Conservation (phyloP, 192 early-diverging fungal species). For the Umbelopsis ramanniana region DNA sequence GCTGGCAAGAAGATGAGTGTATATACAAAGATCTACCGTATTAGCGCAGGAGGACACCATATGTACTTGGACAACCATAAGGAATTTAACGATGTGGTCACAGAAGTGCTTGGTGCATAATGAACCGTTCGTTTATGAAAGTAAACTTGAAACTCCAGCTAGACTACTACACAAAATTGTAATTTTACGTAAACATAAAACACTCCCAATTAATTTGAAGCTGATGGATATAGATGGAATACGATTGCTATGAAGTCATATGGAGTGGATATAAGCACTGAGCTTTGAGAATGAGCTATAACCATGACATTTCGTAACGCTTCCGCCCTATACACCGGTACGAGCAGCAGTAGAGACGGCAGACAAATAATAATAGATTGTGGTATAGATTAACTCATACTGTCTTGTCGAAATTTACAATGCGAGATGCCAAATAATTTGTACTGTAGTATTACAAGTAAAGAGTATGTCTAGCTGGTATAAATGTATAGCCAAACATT, state of each 20-base stretch:
- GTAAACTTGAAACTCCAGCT: too few species aligned
- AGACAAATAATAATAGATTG: too few species aligned
- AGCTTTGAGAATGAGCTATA: neutral
- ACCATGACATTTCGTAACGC: too few species aligned
- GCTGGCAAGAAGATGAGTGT: slow-evolving; percentile 63
- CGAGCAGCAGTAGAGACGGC: too few species aligned
- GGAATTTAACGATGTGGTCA: slow-evolving; percentile 67
- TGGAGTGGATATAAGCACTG: neutral
- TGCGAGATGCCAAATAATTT: too few species aligned
- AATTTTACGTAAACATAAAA: neutral
- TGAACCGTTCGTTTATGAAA: neutral
- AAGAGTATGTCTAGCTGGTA: neutral
- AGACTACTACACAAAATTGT: neutral
- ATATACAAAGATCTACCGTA: slow-evolving; percentile 47
- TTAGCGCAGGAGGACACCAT: slow-evolving; percentile 70
- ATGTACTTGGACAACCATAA: slow-evolving; percentile 85
- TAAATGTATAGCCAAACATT: neutral
- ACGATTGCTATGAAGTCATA: neutral
- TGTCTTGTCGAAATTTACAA: too few species aligned
- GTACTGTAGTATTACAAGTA: neutral
- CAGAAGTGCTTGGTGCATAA: slow-evolving; percentile 25
- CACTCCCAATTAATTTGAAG: neutral
- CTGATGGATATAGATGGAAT: neutral
- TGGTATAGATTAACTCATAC: too few species aligned
- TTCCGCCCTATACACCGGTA: too few species aligned